phyloP scores from a whole-genome alignment of 345 rosid genomes.

The Aegle marmelos region DNA sequence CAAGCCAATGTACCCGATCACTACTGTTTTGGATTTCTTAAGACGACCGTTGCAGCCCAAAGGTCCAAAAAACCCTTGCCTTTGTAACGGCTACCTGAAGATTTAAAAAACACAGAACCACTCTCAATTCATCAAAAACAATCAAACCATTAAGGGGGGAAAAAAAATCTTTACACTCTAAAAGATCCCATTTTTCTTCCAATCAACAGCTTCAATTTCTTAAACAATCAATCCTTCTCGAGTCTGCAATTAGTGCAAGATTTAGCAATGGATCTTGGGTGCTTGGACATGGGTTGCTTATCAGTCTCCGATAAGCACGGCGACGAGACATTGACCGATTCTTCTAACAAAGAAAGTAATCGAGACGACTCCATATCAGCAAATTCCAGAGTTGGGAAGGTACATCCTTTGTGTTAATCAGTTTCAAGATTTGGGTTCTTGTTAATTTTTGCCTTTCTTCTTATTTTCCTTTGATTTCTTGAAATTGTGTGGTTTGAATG shows the following conservation, averaged over 20 bases:
- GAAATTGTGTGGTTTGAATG: not conserved
- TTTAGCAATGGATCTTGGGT: conserved; percentile 60
- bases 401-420: not conserved
- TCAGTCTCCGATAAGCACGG: conserved; percentile 35
- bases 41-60: conserved; percentile 26
- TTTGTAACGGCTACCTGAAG: conserved; percentile 32
- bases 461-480: not conserved
- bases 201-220: not conserved
- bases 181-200: not conserved
- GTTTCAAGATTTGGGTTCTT: conserved; percentile 13
- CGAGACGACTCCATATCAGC: conserved; percentile 25
- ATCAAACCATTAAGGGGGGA: not conserved
- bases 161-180: not conserved
- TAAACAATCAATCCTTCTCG: not conserved
- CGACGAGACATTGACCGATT: conserved; percentile 17
- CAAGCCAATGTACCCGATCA: not conserved
- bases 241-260: not conserved
- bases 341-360: conserved; percentile 26
- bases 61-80: not conserved
- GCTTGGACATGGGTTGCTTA: conserved; percentile 64
- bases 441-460: not conserved
- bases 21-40: not conserved
- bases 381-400: conserved; percentile 55
- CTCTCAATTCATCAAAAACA: not conserved
- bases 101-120: conserved; percentile 2